Evolutionary conservation across 2,329 filamentous ascomycete species (phyloP).

Genomic region (Penicillium decumbens): DNA sequence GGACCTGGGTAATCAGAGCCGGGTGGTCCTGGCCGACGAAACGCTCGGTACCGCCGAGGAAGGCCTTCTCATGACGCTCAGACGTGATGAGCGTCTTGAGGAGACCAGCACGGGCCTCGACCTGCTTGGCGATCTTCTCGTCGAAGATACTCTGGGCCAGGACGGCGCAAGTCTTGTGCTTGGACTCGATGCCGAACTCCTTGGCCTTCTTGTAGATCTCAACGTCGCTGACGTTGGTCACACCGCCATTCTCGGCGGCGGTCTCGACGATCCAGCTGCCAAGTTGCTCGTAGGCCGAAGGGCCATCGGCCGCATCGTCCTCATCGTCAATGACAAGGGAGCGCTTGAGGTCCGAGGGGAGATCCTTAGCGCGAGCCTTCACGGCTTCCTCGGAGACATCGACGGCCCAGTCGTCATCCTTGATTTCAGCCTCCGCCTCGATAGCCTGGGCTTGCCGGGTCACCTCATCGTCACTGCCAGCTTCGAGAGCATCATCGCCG

Average conservation of each 20-base stretch:
- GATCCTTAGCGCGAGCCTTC: conserved; percentile 85
- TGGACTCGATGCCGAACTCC: conserved; percentile 87
- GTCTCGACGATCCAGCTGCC: conserved; percentile 85
- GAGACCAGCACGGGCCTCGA: conserved; percentile 75
- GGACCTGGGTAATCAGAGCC: conserved; percentile 70
- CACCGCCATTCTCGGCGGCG: conserved; percentile 63
- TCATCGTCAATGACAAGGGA: conserved; percentile 79
- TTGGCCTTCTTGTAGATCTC: conserved; percentile 95
- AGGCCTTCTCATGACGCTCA: conserved; percentile 90
- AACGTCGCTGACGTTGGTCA: conserved; percentile 78
- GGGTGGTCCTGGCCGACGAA: conserved; percentile 79
- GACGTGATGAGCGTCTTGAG: conserved; percentile 89
- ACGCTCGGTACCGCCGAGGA: conserved; percentile 91
- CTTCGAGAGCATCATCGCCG: conserved; percentile 63
- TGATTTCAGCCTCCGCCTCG: conserved; percentile 62
- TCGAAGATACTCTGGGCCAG: conserved; percentile 92
- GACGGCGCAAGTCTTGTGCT: conserved; percentile 89
- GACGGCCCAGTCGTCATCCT: conserved; percentile 91
- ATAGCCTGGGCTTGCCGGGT: conserved; percentile 72
- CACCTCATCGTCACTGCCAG: conserved; percentile 86
- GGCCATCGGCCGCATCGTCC: conserved; percentile 71
- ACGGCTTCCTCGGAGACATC: conserved; percentile 95
- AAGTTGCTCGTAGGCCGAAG: conserved; percentile 80
- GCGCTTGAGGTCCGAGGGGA: conserved; percentile 92
- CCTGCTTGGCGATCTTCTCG: conserved; percentile 81